Base-by-base conservation (phyloP, 352 stramenopile species). In the Phytophthora chlamydospora region DNA sequence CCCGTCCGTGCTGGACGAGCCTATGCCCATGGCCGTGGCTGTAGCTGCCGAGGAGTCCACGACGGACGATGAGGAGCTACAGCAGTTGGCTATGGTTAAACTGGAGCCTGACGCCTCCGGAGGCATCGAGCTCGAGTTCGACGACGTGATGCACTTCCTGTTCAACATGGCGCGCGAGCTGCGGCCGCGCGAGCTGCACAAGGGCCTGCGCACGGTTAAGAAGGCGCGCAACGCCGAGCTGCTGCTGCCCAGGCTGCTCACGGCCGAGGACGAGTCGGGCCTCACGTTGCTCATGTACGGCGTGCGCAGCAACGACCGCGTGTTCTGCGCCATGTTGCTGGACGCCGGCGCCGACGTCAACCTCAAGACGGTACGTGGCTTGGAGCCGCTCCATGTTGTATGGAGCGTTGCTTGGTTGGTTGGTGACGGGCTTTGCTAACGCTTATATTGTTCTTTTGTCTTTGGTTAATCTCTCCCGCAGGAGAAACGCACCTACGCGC, bases 201-300 rank as follows among this genome's bases (percentile, higher is more conserved):
- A 88, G 44, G 70, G 83, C 24, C 77, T 93, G 62, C 59, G 72
- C 6, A 78, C 85, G 4, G 72, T 89, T n/a, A 73, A 81, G 52
- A 75, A 73, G 34, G 83, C 71, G 11, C 59, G 63, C 2, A 90
- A 80, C 36, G 68, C 73, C 2, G 62, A 70, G 3, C 70, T 85
- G 16, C 46, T 89, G 45, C 76, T 93, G 58, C 60, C 62, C 8
- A 73, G 72, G 29, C 63, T 90, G 1, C 68, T 91, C 4, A 58
- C 56, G 12, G 80, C 71, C 13, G 85, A 94, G 54, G 87, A 95
- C 43, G 85, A 93, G 12, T 80, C 81, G n/a, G 87, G 87, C 0
- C 73, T 96, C 34, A 94, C 87, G 35, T 62, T 94, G 48, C 62
- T 96, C 40, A 96, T 96, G 87, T 82, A 90, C 58, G 75, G 72